Evolutionary conservation across 176 grass and related monocot genomes (phyloP).

Genomic region (Triticum timopheevii): DNA sequence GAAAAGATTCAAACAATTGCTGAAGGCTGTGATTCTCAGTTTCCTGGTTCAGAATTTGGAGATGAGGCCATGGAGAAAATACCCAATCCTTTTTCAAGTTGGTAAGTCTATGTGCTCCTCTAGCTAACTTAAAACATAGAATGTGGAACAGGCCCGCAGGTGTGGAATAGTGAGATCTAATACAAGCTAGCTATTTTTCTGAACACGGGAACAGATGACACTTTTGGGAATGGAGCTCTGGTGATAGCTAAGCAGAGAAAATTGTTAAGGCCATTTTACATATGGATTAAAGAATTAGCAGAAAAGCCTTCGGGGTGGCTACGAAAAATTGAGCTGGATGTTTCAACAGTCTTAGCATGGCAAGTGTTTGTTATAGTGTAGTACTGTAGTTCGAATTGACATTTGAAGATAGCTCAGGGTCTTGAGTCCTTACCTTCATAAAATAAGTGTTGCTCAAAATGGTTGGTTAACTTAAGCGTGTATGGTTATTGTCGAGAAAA

Average conservation of each 20-base stretch:
- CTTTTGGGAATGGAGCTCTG: not conserved
- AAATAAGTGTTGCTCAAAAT: not conserved
- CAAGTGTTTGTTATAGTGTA: constrained; percentile 4
- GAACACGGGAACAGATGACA: not conserved
- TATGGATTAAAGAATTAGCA: constrained; percentile 28
- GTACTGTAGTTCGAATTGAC: not conserved
- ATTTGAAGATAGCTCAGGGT: not conserved
- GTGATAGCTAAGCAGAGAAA: constrained; percentile 21
- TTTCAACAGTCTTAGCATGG: constrained; percentile 19
- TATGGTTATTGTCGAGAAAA: not conserved
- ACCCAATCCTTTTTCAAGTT: constrained; percentile 25
- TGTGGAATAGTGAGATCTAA: not conserved
- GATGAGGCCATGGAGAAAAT: not conserved
- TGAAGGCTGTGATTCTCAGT: not conserved
- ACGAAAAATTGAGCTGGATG: constrained; percentile 13
- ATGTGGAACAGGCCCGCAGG: not conserved
- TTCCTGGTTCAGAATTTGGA: constrained; percentile 29
- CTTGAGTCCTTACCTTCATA: not conserved
- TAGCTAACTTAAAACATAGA: constrained; percentile 22
- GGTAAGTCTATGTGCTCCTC: constrained; percentile 35
- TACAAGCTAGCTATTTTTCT: not conserved
- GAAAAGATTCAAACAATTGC: constrained; percentile 24
- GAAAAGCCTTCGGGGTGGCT: constrained; percentile 16
- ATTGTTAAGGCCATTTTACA: not conserved
- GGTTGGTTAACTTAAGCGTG: constrained; percentile 9